Percentiles rank a stretch among this genome's conserved stretches.
Conservation (phyloP, 225 moss, liverwort and hornwort species). For the Marchantia polymorpha region DNA sequence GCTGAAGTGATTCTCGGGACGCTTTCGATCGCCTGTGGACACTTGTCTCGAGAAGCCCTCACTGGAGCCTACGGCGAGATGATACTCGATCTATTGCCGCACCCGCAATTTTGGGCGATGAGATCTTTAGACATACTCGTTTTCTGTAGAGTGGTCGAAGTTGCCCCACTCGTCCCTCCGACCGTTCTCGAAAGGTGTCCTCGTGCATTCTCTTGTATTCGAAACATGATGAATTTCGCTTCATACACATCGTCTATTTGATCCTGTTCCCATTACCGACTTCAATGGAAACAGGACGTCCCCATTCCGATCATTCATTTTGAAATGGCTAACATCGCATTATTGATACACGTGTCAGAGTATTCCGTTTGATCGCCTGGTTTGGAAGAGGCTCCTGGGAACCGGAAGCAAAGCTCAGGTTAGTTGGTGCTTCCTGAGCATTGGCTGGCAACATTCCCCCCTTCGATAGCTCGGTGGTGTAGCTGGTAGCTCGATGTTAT, state of each 20-base stretch:
- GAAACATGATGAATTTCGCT: no score
- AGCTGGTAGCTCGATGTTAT: no score
- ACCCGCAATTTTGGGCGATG: slow-evolving; percentile 77
- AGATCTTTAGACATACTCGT: slow-evolving; percentile 75
- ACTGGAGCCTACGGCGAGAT: slow-evolving; percentile 48
- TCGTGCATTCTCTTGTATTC: no score
- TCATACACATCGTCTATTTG: no score
- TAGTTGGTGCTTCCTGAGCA: neutral
- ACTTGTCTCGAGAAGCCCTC: slow-evolving; percentile 39
- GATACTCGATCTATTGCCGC: slow-evolving; percentile 75
- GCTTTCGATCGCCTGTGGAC: slow-evolving; percentile 48
- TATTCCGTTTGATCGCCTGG: slow-evolving; percentile 27
- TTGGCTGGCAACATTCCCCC: no score
- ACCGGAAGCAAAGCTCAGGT: slow-evolving; percentile 33
- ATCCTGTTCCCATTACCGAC: no score
- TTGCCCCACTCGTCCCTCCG: slow-evolving; percentile 42
- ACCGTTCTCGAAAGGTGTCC: slow-evolving; percentile 55
- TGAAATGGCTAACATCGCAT: no score
- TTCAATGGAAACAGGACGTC: no score
- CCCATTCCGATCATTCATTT: no score
- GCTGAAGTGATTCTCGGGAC: slow-evolving; percentile 55
- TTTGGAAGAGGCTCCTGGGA: slow-evolving; percentile 35
- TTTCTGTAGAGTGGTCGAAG: slow-evolving; percentile 62
- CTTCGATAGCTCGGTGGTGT: no score
- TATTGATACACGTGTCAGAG: slow-evolving; percentile 9